A percentile compares a stretch with the other conserved stretches of the same genome.
Evolutionary conservation across 2,329 filamentous ascomycete genomes (phyloP).

Genomic region (Cytospora chrysosperma): DNA sequence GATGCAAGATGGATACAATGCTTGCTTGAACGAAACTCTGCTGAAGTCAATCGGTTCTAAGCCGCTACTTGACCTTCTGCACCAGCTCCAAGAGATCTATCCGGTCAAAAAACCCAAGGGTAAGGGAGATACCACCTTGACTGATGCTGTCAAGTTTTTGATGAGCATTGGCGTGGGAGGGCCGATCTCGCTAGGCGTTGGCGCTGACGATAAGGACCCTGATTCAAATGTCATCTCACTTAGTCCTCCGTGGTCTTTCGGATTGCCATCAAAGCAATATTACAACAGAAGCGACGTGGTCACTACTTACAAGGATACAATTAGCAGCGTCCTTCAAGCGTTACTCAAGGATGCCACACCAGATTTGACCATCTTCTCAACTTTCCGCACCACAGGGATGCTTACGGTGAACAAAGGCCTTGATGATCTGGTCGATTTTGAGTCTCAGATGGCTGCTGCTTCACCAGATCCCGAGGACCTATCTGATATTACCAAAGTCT

Average conservation of each 20-base stretch:
- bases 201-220: conserved; percentile 46
- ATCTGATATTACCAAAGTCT: conserved; percentile 24
- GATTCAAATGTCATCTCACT: conserved; percentile 37
- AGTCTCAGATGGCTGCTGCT: conserved; percentile 24
- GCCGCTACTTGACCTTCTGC: conserved; percentile 57
- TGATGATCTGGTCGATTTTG: conserved; percentile 28
- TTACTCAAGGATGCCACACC: conserved; percentile 13
- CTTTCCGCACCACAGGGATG: conserved; percentile 31
- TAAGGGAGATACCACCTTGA: conserved; percentile 5
- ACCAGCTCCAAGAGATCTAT: conserved; percentile 44
- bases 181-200: conserved; percentile 43
- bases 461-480: conserved; percentile 26
- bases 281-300: conserved; percentile 56
- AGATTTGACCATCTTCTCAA: conserved; percentile 1
- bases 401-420: conserved; percentile 31
- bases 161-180: conserved; percentile 31
- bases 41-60: conserved; percentile 54
- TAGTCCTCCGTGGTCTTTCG: conserved; percentile 49
- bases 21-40: conserved; percentile 62
- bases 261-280: conserved; percentile 62
- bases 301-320: conserved; percentile 47
- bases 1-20: conserved; percentile 61
- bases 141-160: conserved; percentile 48
- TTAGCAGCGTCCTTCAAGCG: conserved; percentile 39
- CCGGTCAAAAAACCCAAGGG: conserved; percentile 12